Evolutionary conservation across 768 basidiomycete genomes (phyloP), one percentile per base, ranked within the genome.

Genomic region (Suillus lakei): DNA sequence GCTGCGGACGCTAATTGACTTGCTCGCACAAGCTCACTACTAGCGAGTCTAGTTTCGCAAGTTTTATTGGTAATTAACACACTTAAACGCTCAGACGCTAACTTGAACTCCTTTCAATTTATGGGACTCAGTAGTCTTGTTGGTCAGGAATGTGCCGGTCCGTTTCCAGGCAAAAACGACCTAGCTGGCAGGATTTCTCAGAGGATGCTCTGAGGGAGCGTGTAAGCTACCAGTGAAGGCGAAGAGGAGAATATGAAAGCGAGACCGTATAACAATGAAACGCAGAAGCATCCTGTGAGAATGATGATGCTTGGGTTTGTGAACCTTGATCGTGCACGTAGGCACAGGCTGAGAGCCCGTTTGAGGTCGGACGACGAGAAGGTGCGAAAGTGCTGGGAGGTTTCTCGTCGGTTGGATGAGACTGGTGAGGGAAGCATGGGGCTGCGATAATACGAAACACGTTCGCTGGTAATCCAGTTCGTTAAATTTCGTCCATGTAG

Each of bases 271-370:
- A 92, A 64, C 43, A 92, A 72, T 4, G 91, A 92, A 28, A 88
- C 30, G 21, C 73, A 70, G 7, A 84, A 68, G 44, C 85, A 66
- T 34, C 72, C 67, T 50, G 78, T 67, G 36, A 95, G 78, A 21
- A 92, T 75, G 18, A 85, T 66, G 63, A 92, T 81, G 26, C 85
- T 88, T 43, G 93, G 83, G 79, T 95, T 95, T 51, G 93, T 95
- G 44, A 92, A 76, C 30, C 94, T 81, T 5, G 93, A 87, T n/a
- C 91, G 89, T 62, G 77, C 78, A 26, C 85, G 81, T 12, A 92
- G 81, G 32, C n/a, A n/a, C n/a, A 78, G 70, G 64, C 83, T 82
- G 21, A 83, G 67, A 32, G 79, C 58, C 43, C 72, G 75, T 36
- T 71, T 72, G 55, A 71, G 61, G 62, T 72, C 66, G 32, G 68